Evolutionary conservation across 192 early-diverging fungal species (phyloP), one percentile per base, ranked within the genome.

Genomic region (Chytriomyces sp.): DNA sequence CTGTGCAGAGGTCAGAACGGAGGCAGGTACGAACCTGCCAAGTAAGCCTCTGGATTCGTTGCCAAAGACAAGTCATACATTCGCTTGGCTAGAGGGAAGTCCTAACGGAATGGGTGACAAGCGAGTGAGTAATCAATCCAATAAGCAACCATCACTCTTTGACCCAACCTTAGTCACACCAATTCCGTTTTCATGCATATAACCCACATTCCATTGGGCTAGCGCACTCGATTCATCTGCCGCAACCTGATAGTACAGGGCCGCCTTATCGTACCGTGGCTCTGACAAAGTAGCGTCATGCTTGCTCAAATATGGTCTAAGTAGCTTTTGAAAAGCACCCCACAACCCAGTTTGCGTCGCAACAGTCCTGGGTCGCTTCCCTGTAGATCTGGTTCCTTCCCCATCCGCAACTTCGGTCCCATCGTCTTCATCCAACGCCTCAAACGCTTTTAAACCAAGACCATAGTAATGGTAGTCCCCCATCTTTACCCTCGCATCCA

Each of bases 121-220:
- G n/a, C 10, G 14, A n/a, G n/a, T n/a, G n/a, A n/a, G n/a, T n/a
- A n/a, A n/a, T n/a, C n/a, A n/a, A n/a, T n/a, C n/a, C n/a, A n/a
- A n/a, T n/a, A n/a, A n/a, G n/a, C n/a, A n/a, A n/a, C n/a, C n/a
- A n/a, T n/a, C n/a, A n/a, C n/a, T n/a, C n/a, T n/a, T n/a, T n/a
- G 52, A 19, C 28, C 71, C 39, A 72, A 89, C 89, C 78, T 88
- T 87, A n/a, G 85, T 58, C 3, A 96, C 90, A 4, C 97, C 97
- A 33, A 97, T 67, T 38, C 97, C 97, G 67, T 91, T 87, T 75
- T 99, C 96, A 77, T 96, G 84, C 93, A 99, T 96, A 89, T 90
- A 97, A 3, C 93, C 97, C 1, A 99, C 81, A 70, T 94, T 98
- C 90, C 91, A 99, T 93, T 97, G 95, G 2, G 95, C 97, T 73